A percentile compares a stretch with the other conserved stretches of the same genome.
Conservation (phyloP, 2,329 filamentous ascomycete species). For the Botrytis hyacinthi region DNA sequence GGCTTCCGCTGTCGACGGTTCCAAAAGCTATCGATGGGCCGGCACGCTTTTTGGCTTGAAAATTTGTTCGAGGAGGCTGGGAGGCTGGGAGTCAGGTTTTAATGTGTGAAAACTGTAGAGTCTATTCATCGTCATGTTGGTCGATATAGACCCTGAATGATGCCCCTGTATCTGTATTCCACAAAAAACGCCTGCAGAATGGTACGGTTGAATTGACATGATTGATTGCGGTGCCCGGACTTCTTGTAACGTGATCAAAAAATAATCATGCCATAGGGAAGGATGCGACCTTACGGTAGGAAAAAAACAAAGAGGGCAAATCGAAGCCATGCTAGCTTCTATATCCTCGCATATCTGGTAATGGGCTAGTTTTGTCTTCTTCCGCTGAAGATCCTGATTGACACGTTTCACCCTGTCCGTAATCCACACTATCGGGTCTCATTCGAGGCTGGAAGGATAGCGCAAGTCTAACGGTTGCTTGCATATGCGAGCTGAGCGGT, state of each 20-base stretch:
- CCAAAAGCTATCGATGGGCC: slow-evolving; percentile 21
- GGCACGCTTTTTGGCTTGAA: slow-evolving; percentile 21
- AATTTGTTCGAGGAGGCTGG: slow-evolving; percentile 18
- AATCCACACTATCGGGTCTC: slow-evolving; percentile 28
- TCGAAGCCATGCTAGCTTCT: slow-evolving; percentile 14
- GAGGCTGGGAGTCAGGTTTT: slow-evolving; percentile 10
- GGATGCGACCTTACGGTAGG: neutral
- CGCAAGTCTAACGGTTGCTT: slow-evolving; percentile 10
- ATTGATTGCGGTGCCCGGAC: neutral
- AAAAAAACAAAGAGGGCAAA: neutral
- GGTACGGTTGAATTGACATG: neutral
- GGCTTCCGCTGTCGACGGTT: slow-evolving; percentile 26
- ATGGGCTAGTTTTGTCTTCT: slow-evolving; percentile 21
- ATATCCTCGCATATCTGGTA: slow-evolving; percentile 26
- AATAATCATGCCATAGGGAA: neutral
- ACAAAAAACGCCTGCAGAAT: neutral
- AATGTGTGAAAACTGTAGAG: neutral
- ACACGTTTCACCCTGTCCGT: slow-evolving; percentile 28
- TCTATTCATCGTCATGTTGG: neutral
- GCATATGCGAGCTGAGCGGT: slow-evolving; percentile 20
- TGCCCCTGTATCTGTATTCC: neutral
- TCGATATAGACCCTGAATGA: neutral
- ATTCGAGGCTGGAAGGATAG: slow-evolving; percentile 13
- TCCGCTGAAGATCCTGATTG: slow-evolving; percentile 28
- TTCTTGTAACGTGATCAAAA: slow-evolving; percentile 5